A percentile compares a stretch with the other conserved stretches of the same genome.
Evolutionary conservation across 192 early-diverging fungal genomes (phyloP).

Genomic region (Backusella morwellensis): DNA sequence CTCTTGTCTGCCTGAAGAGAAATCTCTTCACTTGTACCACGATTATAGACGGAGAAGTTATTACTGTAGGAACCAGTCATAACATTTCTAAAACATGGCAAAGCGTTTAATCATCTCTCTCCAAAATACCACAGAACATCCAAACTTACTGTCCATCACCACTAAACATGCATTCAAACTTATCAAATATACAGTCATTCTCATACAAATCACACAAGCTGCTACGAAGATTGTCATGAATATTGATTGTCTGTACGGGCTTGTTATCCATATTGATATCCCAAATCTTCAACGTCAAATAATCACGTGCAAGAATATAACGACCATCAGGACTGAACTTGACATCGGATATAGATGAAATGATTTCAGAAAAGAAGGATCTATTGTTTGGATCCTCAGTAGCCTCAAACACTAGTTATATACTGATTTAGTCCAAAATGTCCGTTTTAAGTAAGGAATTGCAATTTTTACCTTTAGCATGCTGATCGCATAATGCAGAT

Average conservation of each 20-base stretch:
- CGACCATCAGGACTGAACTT: conserved; percentile 95
- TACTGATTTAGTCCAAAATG: neutral
- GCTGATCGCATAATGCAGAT: conserved; percentile 90
- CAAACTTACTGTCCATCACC: conserved; percentile 85
- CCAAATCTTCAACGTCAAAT: conserved; percentile 96
- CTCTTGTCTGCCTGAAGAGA: conserved; percentile 96
- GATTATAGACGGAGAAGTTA: conserved; percentile 95
- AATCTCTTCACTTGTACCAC: conserved; percentile 70
- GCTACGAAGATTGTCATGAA: conserved; percentile 92
- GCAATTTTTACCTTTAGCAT: conserved; percentile 74
- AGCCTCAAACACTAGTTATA: conserved; percentile 78
- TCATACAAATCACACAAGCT: conserved; percentile 99
- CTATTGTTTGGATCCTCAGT: conserved; percentile 91
- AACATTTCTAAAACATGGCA: conserved; percentile 51
- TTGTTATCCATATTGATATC: conserved; percentile 95
- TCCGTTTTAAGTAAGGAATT: neutral
- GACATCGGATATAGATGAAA: conserved; percentile 95
- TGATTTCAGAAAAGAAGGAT: conserved; percentile 99
- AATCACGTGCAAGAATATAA: conserved; percentile 96
- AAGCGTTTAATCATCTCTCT: neutral
- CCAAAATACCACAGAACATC: neutral
- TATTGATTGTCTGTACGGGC: conserved; percentile 91
- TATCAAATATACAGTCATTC: conserved; percentile 99
- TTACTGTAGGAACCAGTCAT: conserved; percentile 98
- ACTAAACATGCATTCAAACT: conserved; percentile 97